Base-by-base conservation (phyloP, 441 rosid species). In the Sinapis alba region DNA sequence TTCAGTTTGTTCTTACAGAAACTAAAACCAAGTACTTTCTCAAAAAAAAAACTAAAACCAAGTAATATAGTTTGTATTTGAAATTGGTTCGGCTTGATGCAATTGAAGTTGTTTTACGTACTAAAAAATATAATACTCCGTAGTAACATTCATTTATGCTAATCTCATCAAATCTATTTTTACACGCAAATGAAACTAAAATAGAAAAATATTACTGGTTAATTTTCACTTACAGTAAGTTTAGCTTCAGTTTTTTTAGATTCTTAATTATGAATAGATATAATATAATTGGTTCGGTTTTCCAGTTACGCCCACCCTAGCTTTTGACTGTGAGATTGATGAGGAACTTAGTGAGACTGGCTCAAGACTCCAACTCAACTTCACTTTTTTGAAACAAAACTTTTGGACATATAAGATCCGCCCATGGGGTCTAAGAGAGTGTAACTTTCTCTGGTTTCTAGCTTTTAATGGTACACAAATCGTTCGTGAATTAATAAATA, bases 381-480 rank as follows among this genome's bases (percentile, higher is more conserved):
- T 67, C 30, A 68, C 7, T 26, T 10, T 69, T 27, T 15, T 26
- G 50, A 78, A 78, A 72, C 77, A 72, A 78, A 67, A 78, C 32
- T 72, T 72, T 51, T 41, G 77, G 77, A 67, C 65, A 67, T 28
- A 6, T 9, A 71, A 66, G 27, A 51, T 36, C 63, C 36, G 59
- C 27, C 80, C 80, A 71, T 24, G 57, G 67, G 59, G 63, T 77
- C 36, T 62, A 71, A 30, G 16, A 65, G 47, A 66, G 51, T 23
- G 57, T 36, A 32, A 16, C n/a, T 20, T 51, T 19, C 63, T 65
- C 28, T 30, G 26, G 15, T 34, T 19, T 61, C 51, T 7, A 58
- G 47, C 18, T 65, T 26, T 62, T 20, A 56, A 64, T 1, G 75
- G 70, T 59, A 65, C 24, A 71, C 18, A 64, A 56, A 63, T 13